Evolutionary conservation across 139 green algal genomes (phyloP), one percentile per base, ranked within the genome.

Genomic region (Chlorella vulgaris): DNA sequence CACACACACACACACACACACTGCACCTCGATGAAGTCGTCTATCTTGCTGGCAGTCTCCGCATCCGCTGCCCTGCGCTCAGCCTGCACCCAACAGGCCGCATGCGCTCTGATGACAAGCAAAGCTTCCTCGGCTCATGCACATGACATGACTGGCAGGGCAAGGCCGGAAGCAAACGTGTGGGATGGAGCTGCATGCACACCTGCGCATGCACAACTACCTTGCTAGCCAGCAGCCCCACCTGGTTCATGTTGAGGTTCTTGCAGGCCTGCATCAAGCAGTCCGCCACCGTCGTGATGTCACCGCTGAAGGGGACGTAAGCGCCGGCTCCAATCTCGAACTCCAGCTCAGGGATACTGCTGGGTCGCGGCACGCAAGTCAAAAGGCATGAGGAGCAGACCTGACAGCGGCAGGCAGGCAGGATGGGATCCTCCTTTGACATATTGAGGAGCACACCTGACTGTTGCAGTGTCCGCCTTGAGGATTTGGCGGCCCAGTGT

Each of bases 271-370:
- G 73, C 53, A 79, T 68, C 24, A 79, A 53, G 33, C 67, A 50
- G 7, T 68, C 73, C 7, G 35, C 36, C 19, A 79, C 53, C 2
- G 73, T 79, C 51, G 51, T 69, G 24, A 79, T 28, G 36, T 79
- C 53, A 51, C 73, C 73, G 3, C 51, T 36, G 51, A 79, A 79
- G 24, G 89, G 90, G 33, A 75, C 81, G 63, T 94, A 90, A 7
- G 90, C 83, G 39, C 61, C 74, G 0, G 87, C 39, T 53, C 89
- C 87, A 33, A 94, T 91, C 82, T 94, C 91, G 62, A 94, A 91
- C 61, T 94, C 91, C 21, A 94, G 77, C 80, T 94, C 91, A 26
- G 91, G 91, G 22, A 93, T 74, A 21, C 29, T 79, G 73, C 71
- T 43, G 2, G 21, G 26, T 28, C 7, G 29, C 13, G 47, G 47